Percentiles rank a stretch among this genome's conserved stretches.
These are phyloP conservation scores for Claviceps pusilla DNA, from an alignment of 2,329 filamentous ascomycete species.

Conservation along the genomic window DNA sequence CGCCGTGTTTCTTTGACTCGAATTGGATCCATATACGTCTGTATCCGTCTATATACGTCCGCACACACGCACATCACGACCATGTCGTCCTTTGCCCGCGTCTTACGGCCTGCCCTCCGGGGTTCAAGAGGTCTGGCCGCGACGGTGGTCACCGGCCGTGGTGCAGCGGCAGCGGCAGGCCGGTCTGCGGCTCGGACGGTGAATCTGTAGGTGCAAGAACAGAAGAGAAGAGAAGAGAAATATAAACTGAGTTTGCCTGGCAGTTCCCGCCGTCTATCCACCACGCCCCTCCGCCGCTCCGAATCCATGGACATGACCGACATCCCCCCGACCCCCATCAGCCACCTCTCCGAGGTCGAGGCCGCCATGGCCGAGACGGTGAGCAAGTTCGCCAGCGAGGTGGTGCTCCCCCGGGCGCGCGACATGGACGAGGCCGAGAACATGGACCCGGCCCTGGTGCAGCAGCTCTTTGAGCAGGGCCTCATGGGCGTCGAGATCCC, in stretches of 20 bases:
- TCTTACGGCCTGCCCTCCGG: conserved; percentile 35
- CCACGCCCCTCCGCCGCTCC: conserved; percentile 38
- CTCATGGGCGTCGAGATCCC: conserved; percentile 96
- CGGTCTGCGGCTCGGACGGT: background rate
- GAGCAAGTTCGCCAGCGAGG: conserved; percentile 76
- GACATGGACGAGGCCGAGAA: conserved; percentile 95
- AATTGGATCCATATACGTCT: no score
- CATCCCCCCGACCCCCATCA: conserved; percentile 80
- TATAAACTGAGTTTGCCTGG: no score
- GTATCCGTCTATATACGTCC: background rate
- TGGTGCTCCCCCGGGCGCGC: conserved; percentile 77
- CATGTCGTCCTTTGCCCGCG: conserved; percentile 34
- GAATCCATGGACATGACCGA: conserved; percentile 48
- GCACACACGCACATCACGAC: background rate
- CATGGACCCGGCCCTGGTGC: conserved; percentile 79
- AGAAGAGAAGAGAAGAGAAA: background rate
- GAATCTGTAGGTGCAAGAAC: conserved; percentile 12
- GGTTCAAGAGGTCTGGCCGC: conserved; percentile 24
- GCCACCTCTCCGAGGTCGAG: conserved; percentile 83
- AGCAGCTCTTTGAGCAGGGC: conserved; percentile 92
- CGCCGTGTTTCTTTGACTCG: no score
- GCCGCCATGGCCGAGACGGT: conserved; percentile 78
- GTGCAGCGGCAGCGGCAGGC: background rate
- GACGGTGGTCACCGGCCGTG: conserved; percentile 10
- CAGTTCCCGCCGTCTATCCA: conserved; percentile 39